Base-by-base conservation (phyloP, 148 eudicot species). In the Diospyros kaki region DNA sequence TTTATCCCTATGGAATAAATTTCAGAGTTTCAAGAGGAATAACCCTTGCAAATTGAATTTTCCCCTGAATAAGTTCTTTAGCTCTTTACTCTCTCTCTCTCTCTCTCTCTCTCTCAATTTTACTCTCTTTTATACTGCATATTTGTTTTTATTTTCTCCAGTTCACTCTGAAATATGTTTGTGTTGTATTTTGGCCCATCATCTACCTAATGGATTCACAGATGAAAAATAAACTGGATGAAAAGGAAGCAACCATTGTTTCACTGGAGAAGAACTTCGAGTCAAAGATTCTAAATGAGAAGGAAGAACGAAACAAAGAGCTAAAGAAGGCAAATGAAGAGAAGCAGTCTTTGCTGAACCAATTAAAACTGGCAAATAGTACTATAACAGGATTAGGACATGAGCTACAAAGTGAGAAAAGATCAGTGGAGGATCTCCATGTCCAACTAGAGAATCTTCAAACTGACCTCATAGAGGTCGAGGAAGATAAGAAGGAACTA, bases 261-360 rank as follows among this genome's bases (percentile, higher is more conserved):
- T 86, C 98, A 41, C 78, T 90, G 82, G 81, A 84, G 85, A 84
- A 89, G 80, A 82, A 85, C 68, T 85, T 80, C 64, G 90, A 91
- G 73, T 59, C 79, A 28, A 89, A 86, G 68, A 69, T 91, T 39
- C 79, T 66, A 53, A 76, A 81, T 6, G 85, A 87, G 84, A 89
- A 83, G 80, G 93, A 84, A 69, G 86, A 81, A 68, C 83, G 81
- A 56, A 80, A 76, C 54, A 84, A 81, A 78, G 81, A 75, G 76
- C 81, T 89, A n/a, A 75, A 70, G 43, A 78, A 83, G 76, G 94
- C 89, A 55, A 83, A 76, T 76, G 91, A 91, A 80, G 98, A 89
- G 43, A 77, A 80, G 73, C 86, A 78, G 50, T 78, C 88, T 80
- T 78, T 89, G 75, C 65, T 68, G 56, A 78, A 69, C 64, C 93